These are phyloP conservation scores for Jacaranda mimosifolia DNA, from an alignment of 257 asterid genomes.

Conservation along the genomic window DNA sequence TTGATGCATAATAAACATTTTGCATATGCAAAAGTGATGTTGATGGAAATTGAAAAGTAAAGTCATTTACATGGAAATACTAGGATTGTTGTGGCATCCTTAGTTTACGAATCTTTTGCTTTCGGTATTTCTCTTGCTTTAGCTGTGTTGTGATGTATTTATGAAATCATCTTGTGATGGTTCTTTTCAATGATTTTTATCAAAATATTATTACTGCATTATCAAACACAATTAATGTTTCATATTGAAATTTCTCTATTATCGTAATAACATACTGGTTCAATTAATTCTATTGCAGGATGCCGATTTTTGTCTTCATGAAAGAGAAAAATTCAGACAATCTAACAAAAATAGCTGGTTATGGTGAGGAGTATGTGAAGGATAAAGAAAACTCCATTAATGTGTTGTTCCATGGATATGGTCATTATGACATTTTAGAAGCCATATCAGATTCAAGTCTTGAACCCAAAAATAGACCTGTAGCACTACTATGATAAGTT, in stretches of 20 bases:
- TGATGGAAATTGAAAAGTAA: too few species aligned
- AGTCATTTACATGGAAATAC: too few species aligned
- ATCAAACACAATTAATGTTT: too few species aligned
- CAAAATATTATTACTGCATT: too few species aligned
- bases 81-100: too few species aligned
- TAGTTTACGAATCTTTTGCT: too few species aligned
- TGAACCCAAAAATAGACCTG: conserved; percentile 30
- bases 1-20: neutral
- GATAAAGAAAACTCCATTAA: conserved; percentile 56
- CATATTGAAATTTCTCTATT: neutral
- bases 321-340: conserved; percentile 57
- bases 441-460: conserved; percentile 34
- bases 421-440: conserved; percentile 87
- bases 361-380: conserved; percentile 73
- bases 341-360: conserved; percentile 65
- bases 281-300: conserved; percentile 55
- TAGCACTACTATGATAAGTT: neutral
- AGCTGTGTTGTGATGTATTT: too few species aligned
- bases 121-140: too few species aligned
- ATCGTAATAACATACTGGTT: neutral
- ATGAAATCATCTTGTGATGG: too few species aligned
- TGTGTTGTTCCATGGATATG: conserved; percentile 84
- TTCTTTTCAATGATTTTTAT: too few species aligned
- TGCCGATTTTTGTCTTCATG: conserved; percentile 76
- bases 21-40: neutral